A percentile compares a stretch with the other conserved stretches of the same genome.
These are phyloP conservation scores for Stachybotrys echinatus DNA, from an alignment of 2,329 filamentous ascomycete species.

Conservation along the genomic window DNA sequence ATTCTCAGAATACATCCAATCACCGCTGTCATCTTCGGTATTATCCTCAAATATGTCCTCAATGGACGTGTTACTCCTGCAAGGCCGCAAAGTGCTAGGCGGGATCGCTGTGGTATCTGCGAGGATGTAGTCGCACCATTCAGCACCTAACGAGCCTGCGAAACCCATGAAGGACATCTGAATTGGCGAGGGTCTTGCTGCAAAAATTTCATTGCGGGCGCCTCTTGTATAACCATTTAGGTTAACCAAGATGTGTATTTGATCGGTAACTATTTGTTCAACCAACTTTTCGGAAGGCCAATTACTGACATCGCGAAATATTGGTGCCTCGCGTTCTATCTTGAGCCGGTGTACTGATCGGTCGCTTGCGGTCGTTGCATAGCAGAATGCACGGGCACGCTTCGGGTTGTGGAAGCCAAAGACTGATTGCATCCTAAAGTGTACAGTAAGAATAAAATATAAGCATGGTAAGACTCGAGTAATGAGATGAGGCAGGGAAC, in stretches of 20 bases:
- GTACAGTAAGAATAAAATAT: slow-evolving; percentile 1
- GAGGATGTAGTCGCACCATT: slow-evolving; percentile 97
- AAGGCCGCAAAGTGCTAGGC: slow-evolving; percentile 71
- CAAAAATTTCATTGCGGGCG: slow-evolving; percentile 96
- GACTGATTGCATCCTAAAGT: slow-evolving; percentile 81
- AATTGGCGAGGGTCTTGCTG: slow-evolving; percentile 86
- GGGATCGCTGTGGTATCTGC: slow-evolving; percentile 88
- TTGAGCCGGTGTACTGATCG: slow-evolving; percentile 83
- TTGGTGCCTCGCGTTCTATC: slow-evolving; percentile 86
- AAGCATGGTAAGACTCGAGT: too few relatives aligned
- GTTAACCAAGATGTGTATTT: slow-evolving; percentile 92
- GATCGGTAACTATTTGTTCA: slow-evolving; percentile 78
- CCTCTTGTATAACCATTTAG: slow-evolving; percentile 97
- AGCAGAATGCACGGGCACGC: slow-evolving; percentile 82
- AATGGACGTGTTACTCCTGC: slow-evolving; percentile 67
- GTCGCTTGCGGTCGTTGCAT: slow-evolving; percentile 90
- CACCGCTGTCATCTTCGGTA: slow-evolving; percentile 61
- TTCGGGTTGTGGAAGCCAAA: slow-evolving; percentile 80
- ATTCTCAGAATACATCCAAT: slow-evolving; percentile 96
- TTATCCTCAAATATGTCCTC: slow-evolving; percentile 65
- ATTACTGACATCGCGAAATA: slow-evolving; percentile 81
- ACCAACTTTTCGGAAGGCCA: slow-evolving; percentile 85
- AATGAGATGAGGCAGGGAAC: slow-evolving; percentile 3
- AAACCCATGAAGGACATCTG: slow-evolving; percentile 99
- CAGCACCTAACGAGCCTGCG: slow-evolving; percentile 88